Percentiles rank a stretch among this genome's conserved stretches.
These are phyloP conservation scores for Neofusicoccum parvum DNA, from an alignment of 2,329 filamentous ascomycete species.

Conservation along the genomic window DNA sequence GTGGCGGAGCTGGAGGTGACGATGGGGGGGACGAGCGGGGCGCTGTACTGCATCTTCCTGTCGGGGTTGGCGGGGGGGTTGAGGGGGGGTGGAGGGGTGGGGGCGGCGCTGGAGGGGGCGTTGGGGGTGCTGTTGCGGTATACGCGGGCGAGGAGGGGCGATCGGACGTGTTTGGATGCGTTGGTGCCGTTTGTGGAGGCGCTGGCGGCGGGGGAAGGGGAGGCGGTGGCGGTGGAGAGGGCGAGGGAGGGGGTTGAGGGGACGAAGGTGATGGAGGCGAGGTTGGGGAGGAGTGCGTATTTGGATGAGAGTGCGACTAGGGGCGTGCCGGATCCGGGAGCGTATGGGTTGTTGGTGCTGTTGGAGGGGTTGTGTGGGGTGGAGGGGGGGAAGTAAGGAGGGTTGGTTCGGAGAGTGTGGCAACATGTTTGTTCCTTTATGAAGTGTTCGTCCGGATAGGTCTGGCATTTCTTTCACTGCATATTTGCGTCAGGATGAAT, in stretches of 20 bases:
- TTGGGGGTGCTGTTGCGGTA: constrained; percentile 55
- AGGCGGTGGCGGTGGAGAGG: constrained; percentile 70
- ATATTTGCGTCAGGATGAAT: no score
- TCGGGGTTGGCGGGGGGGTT: constrained; percentile 62
- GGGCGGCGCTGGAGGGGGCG: constrained; percentile 41
- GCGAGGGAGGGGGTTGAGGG: constrained; percentile 71
- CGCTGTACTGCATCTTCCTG: constrained; percentile 79
- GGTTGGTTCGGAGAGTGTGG: no score
- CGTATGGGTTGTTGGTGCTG: constrained; percentile 45
- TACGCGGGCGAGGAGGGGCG: constrained; percentile 79
- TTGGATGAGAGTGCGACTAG: constrained; percentile 64
- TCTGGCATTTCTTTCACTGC: no score
- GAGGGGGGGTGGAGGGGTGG: constrained; percentile 52
- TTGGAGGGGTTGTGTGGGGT: constrained; percentile 33
- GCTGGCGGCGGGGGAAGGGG: constrained; percentile 59
- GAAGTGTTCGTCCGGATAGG: no score
- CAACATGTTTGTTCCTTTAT: no score
- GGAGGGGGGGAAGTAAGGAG: no score
- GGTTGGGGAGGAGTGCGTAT: constrained; percentile 76
- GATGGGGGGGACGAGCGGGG: constrained; percentile 71
- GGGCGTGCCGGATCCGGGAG: constrained; percentile 58
- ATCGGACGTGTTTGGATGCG: constrained; percentile 85
- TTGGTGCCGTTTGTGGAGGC: constrained; percentile 78
- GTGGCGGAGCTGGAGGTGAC: constrained; percentile 62
- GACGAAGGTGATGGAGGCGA: constrained; percentile 85